These are phyloP conservation scores for Penicillium decumbens DNA, from an alignment of 2,329 filamentous ascomycete genomes.

Conservation along the genomic window DNA sequence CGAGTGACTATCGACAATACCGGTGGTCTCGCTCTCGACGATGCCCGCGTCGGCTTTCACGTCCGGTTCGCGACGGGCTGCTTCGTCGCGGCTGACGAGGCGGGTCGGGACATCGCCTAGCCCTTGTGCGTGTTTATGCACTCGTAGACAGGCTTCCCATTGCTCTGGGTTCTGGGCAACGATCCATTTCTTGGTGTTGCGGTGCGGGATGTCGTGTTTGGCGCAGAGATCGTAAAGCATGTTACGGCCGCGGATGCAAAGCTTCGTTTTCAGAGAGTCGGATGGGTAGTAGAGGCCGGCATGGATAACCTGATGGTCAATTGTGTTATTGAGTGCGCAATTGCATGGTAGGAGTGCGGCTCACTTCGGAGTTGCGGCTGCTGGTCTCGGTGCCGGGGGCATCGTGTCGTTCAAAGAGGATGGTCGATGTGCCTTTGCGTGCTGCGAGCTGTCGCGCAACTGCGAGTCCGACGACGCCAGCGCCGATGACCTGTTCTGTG, in stretches of 20 bases:
- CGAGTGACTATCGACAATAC: constrained; percentile 82
- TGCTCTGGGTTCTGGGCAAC: constrained; percentile 77
- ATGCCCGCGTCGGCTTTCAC: constrained; percentile 68
- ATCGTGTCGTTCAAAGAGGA: constrained; percentile 75
- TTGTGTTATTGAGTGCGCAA: background rate
- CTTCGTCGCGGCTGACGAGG: constrained; percentile 63
- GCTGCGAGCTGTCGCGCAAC: constrained; percentile 67
- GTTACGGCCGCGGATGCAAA: constrained; percentile 73
- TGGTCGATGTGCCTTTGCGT: constrained; percentile 58
- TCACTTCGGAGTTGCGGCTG: constrained; percentile 78
- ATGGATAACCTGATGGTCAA: constrained; percentile 67
- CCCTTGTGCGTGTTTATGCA: constrained; percentile 51
- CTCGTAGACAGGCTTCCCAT: constrained; percentile 52
- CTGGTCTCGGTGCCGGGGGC: constrained; percentile 79
- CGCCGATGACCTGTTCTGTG: constrained; percentile 55
- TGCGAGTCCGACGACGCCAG: constrained; percentile 73
- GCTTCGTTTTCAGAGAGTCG: constrained; percentile 69
- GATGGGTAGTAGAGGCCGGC: constrained; percentile 86
- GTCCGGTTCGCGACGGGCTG: constrained; percentile 63
- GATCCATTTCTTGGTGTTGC: constrained; percentile 86
- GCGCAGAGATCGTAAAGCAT: constrained; percentile 76
- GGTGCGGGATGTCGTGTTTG: constrained; percentile 62
- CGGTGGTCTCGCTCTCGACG: constrained; percentile 79
- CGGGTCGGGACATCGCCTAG: constrained; percentile 62
- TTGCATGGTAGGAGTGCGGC: background rate